Evolutionary conservation across 106 monocot genomes (phyloP), one percentile per base, ranked within the genome.

Genomic region (Dendrobium officinale): DNA sequence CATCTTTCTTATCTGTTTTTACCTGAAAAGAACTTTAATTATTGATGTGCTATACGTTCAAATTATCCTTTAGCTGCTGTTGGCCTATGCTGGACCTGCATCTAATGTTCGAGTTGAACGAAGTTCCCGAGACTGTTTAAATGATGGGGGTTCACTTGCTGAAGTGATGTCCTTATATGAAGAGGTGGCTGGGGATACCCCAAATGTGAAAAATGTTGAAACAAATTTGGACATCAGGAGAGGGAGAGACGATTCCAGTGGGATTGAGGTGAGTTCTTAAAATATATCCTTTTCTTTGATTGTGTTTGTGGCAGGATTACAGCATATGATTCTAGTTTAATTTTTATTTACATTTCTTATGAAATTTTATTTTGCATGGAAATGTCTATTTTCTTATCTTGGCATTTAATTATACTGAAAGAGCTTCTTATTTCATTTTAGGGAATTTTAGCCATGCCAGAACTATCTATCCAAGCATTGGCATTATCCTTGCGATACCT

Each of bases 361-460:
- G 13, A 74, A 74, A 20, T 44, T 74, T 43, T 17, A 74, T 74
- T 40, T 42, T 74, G 13, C 43, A n/a, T 18, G 19, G 19, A 43
- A 74, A 74, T 74, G 3, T 44, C 7, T 42, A 42, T 42, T 42
- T 18, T 73, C 73, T 73, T 73, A 16, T 73, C 24, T 42, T 42
- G 19, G 42, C 16, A 26, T 42, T 19, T 44, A 20, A 8, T 44
- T 74, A 44, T 3, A 19, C 43, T 44, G 44, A 74, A 44, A 44
- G 41, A 74, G 26, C 19, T 44, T 37, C 41, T 80, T 42, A 77
- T 80, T 20, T 31, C 43, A 55, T 77, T 79, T 43, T 78, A 99
- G 99, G 91, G 85, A 78, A 91, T 99, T 68, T 83, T 95, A 85
- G 44, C 83, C 40, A 86, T 99, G 99, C 88, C 99, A 40, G 93